Base-by-base conservation (phyloP, 1,284 basidiomycete genomes). In the Sphaerobolus stellatus region DNA sequence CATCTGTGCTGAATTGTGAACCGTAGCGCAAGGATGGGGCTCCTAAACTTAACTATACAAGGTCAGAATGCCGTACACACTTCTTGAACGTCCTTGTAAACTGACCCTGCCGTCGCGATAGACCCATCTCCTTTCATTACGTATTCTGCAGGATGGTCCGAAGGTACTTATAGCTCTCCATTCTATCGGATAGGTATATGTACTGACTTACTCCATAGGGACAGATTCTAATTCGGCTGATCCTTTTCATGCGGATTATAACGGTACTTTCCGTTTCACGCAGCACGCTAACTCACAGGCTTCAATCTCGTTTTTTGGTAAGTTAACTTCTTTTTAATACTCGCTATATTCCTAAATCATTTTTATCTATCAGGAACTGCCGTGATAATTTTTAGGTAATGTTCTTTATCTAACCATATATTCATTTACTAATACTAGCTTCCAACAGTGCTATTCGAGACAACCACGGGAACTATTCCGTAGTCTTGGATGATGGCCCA, bases 31-130 rank as follows among this genome's bases (percentile, higher is more conserved):
- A n/a, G n/a, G 11, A 53, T 46, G 52, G 38, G 31, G 24, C n/a
- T 46, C 20, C 34, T 53, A 9, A 53, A 53, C 27, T 53, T 53
- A 36, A 53, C 52, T 22, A 29, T 53, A 20, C 52, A 53, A 48
- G 52, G 52, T 53, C 20, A 11, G 20, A 11, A 18, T 4, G 31
- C 14, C 25, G n/a, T n/a, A n/a, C n/a, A n/a, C 22, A 36, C 13
- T 28, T 11, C 13, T 16, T 9, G 20, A 34, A 36, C n/a, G 6
- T 20, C 13, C 29, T 22, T 13, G n/a, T 30, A 31, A 38, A 20
- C 11, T 36, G 8, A 20, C 22, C n/a, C 22, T 22, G 41, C 22
- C 28, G 4, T 24, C 13, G 14, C 20, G 36, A 34, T 30, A 50
- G 52, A 34, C 20, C 20, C 52, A 8, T 53, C 52, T 11, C 52